A percentile compares a stretch with the other conserved stretches of the same genome.
phyloP scores from a whole-genome alignment of 257 asterid genomes.

The Lithospermum erythrorhizon region DNA sequence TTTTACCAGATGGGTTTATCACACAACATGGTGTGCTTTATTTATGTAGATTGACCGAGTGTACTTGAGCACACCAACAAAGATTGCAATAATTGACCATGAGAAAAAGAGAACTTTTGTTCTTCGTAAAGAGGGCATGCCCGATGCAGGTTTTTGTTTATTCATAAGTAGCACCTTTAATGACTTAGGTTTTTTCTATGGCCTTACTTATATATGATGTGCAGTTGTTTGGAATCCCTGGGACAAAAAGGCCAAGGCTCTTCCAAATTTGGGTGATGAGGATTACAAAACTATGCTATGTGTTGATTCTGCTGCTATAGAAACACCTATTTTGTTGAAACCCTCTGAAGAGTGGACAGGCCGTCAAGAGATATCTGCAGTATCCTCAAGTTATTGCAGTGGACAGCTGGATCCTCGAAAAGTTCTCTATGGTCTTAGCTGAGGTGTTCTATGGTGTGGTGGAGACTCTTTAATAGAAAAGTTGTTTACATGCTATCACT shows the following conservation, averaged over 20 bases:
- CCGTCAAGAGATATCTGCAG: conserved; percentile 67
- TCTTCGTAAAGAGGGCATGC: conserved; percentile 74
- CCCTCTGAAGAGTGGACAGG: conserved; percentile 75
- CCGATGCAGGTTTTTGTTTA: conserved; percentile 54
- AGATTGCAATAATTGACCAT: conserved; percentile 81
- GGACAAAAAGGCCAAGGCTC: conserved; percentile 78
- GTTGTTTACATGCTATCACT: conserved; percentile 24
- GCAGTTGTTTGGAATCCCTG: conserved; percentile 90
- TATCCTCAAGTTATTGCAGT: conserved; percentile 82
- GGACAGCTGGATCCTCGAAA: conserved; percentile 73
- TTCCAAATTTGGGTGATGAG: conserved; percentile 59
- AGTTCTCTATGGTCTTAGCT: conserved; percentile 54
- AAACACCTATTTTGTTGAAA: conserved; percentile 45
- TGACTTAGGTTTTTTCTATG: conserved; percentile 5
- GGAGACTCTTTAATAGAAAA: conserved; percentile 22
- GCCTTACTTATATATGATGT: neutral
- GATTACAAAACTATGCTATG: conserved; percentile 60
- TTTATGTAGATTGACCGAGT: conserved; percentile 57
- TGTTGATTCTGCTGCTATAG: conserved; percentile 64
- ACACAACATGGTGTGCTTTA: neutral
- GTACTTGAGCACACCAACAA: conserved; percentile 66
- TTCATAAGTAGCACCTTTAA: conserved; percentile 1
- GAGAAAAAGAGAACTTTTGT: conserved; percentile 75
- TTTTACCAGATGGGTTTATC: neutral
- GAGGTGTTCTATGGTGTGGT: conserved; percentile 20